These are phyloP conservation scores for Ananas comosus DNA, from an alignment of 176 grass and related monocot genomes.

Conservation along the genomic window DNA sequence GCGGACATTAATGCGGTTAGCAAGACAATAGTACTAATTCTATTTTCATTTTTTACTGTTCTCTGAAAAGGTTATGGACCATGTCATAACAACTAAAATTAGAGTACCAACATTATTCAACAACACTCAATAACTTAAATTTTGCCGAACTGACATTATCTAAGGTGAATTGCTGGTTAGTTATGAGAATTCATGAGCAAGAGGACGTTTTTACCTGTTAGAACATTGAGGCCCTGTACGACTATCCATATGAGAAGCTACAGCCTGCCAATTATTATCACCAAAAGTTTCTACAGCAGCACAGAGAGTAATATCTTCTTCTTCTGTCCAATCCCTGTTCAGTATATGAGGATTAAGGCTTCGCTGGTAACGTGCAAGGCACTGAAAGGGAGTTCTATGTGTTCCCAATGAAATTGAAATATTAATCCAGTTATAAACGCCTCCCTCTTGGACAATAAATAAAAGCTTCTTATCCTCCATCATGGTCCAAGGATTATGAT, in stretches of 20 bases:
- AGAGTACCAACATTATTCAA: too few relatives aligned
- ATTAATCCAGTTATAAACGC: slow-evolving; percentile 87
- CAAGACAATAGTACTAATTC: too few relatives aligned
- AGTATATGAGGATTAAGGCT: slow-evolving; percentile 96
- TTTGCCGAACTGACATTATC: too few relatives aligned
- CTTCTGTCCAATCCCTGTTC: slow-evolving; percentile 74
- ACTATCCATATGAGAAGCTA: slow-evolving; percentile 55
- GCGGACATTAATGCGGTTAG: too few relatives aligned
- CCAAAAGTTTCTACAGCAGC: slow-evolving; percentile 59
- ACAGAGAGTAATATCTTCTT: slow-evolving; percentile 70
- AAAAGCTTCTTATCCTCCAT: slow-evolving; percentile 80
- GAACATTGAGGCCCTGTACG: slow-evolving; percentile 80
- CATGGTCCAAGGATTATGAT: slow-evolving; percentile 58
- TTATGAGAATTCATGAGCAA: background rate
- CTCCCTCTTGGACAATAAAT: slow-evolving; percentile 65
- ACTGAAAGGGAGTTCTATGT: slow-evolving; percentile 80
- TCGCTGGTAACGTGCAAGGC: slow-evolving; percentile 79
- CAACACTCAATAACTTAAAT: too few relatives aligned
- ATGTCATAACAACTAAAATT: too few relatives aligned
- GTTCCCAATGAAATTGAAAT: slow-evolving; percentile 59
- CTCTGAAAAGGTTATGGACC: too few relatives aligned
- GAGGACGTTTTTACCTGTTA: slow-evolving; percentile 42
- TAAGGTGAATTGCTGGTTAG: background rate
- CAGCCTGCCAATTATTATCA: slow-evolving; percentile 75
- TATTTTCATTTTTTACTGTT: too few relatives aligned